Evolutionary conservation across 108 stramenopile genomes (phyloP).

Genomic region (Fragilaria radians): DNA sequence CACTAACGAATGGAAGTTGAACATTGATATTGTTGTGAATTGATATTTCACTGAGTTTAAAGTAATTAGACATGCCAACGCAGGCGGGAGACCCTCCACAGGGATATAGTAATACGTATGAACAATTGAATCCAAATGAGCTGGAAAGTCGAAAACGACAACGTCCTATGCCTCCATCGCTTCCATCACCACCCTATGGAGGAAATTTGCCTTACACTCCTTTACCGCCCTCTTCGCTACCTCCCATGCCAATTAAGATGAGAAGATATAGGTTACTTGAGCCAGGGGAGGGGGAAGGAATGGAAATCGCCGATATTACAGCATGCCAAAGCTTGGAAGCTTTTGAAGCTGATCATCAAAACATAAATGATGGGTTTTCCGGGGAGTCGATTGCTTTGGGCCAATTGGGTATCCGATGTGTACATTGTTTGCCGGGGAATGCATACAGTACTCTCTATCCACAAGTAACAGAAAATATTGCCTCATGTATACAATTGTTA

Average conservation of each 20-base stretch:
- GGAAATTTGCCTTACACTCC: neutral
- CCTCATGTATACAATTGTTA: slow-evolving; percentile 9
- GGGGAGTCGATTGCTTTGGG: slow-evolving; percentile 6
- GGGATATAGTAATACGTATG: slow-evolving; percentile 16
- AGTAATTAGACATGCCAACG: slow-evolving; percentile 1
- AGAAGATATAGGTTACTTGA: slow-evolving; percentile 6
- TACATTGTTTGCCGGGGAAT: slow-evolving; percentile 22
- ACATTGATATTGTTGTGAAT: too few species aligned
- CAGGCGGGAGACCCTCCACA: neutral
- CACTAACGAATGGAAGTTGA: too few species aligned
- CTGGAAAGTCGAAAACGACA: slow-evolving; percentile 12
- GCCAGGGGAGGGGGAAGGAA: neutral
- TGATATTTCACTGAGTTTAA: too few species aligned
- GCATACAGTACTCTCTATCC: slow-evolving; percentile 19
- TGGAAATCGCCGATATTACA: slow-evolving; percentile 13
- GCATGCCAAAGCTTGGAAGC: slow-evolving; percentile 33
- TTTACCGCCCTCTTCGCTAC: neutral
- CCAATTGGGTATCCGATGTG: slow-evolving; percentile 42
- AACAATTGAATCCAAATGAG: slow-evolving; percentile 47
- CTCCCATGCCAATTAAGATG: slow-evolving; percentile 2
- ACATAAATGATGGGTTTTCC: slow-evolving; percentile 14
- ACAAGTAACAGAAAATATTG: slow-evolving; percentile 13
- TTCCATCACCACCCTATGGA: slow-evolving; percentile 5
- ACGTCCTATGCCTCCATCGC: slow-evolving; percentile 1
- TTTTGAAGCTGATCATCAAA: slow-evolving; percentile 28